Evolutionary conservation across 169 alveolate genomes (phyloP).

Genomic region (Amoebophrya sp.): DNA sequence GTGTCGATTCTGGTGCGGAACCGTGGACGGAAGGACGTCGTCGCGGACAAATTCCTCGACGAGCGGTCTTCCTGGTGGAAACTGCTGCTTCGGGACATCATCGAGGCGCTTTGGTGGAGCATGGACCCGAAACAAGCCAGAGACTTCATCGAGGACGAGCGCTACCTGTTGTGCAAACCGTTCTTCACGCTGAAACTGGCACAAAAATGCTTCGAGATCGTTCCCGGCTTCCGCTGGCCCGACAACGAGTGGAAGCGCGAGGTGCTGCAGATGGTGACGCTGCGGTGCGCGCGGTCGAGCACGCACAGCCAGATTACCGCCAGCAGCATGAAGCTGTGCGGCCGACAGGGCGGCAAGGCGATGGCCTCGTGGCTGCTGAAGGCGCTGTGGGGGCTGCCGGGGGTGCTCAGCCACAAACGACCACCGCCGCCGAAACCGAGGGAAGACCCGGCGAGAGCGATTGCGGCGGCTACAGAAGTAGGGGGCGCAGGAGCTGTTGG

Average conservation of each 20-base stretch:
- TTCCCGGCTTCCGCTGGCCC: not conserved
- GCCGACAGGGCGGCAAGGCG: too few relatives aligned
- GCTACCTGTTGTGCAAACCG: not conserved
- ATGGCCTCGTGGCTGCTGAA: too few relatives aligned
- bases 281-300: not conserved
- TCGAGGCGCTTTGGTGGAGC: not conserved
- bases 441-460: too few relatives aligned
- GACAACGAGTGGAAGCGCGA: not conserved
- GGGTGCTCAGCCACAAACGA: too few relatives aligned
- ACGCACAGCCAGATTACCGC: too few relatives aligned
- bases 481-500: too few relatives aligned
- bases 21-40: not conserved
- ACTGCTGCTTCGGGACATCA: not conserved
- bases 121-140: not conserved
- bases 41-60: not conserved
- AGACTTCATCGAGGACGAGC: not conserved
- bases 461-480: too few relatives aligned
- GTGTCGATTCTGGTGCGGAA: not conserved
- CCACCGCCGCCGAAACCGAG: too few relatives aligned
- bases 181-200: not conserved
- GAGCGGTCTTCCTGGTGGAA: not conserved
- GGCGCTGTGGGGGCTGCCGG: too few relatives aligned
- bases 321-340: too few relatives aligned
- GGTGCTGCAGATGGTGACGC: not conserved
- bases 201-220: not conserved